Base-by-base conservation (phyloP, 2,329 filamentous ascomycete species). In the Atkinsonella texensis region DNA sequence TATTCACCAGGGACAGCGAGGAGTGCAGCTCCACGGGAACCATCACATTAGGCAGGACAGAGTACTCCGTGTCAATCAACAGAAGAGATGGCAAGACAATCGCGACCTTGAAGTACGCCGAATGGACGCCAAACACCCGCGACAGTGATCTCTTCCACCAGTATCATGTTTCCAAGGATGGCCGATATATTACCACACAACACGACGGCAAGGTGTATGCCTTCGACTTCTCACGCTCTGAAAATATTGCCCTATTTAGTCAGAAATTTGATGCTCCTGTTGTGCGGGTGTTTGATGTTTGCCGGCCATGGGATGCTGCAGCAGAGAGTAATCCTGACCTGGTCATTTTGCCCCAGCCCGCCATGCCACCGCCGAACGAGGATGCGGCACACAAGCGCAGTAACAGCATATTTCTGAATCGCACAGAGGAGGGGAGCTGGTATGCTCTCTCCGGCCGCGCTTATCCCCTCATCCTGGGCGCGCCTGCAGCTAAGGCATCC, bases 71-170 rank as follows among this genome's bases (percentile, higher is more conserved):
- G 54, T 82, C 79, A 52, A 94, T 98, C 44, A 85, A 89, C 57
- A 84, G 87, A 54, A 79, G 77, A 44, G 79, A 85, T 58, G 84
- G 85, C 1, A 80, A 84, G 53, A 80, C 81, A 8, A 85, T 98
- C 55, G 95, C 89, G 61, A 95, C 88, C 0, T 80, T 98, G 58
- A 90, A 83, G 57, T 98, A 94, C 63, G 86, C 89, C 11, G 93
- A 98, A 66, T 98, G 93, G 93, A 84, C 83, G 0, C 87, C 90
- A 13, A 98, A 98, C 67, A 94, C 85, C 53, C 87, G 84, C 54
- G 91, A 98, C 66, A 80, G 80, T 56, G 93, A 98, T 64, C 80
- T 98, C 7, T 83, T 89, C 60, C 80, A 80, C 48, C 89, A 97
- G 63, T 93, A 97, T 62, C 79, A 78, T 13, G 70, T 74, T 11